Percentiles rank a stretch among this genome's conserved stretches.
phyloP scores from a whole-genome alignment of 805 yeast species.

The Sugiyamaella smithiae region DNA sequence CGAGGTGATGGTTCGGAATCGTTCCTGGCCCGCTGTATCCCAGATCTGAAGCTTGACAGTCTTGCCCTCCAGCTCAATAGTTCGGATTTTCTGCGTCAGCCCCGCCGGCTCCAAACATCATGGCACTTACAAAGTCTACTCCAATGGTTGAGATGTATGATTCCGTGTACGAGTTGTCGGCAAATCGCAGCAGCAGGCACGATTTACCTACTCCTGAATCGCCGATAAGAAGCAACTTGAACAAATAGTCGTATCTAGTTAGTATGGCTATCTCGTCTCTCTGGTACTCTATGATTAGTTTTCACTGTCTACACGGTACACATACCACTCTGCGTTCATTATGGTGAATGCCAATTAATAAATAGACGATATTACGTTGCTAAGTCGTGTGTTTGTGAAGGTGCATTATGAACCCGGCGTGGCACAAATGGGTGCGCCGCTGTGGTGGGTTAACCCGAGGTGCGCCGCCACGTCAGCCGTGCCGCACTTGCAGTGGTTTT shows the following conservation, averaged over 20 bases:
- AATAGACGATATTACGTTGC: not conserved
- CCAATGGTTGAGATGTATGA: slow-evolving; percentile 98
- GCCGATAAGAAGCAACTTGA: slow-evolving; percentile 91
- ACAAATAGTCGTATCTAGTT: slow-evolving; percentile 92
- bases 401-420: slow-evolving; percentile 1
- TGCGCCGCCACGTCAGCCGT: not conserved
- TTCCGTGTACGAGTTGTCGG: slow-evolving; percentile 95
- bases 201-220: slow-evolving; percentile 99
- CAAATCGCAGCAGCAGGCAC: slow-evolving; percentile 89
- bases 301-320: not conserved
- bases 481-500: too few relatives aligned
- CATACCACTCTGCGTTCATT: slow-evolving; percentile 18
- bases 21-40: slow-evolving; percentile 99
- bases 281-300: slow-evolving; percentile 5
- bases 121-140: slow-evolving; percentile 65
- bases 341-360: slow-evolving; percentile 2
- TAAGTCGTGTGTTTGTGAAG: not conserved
- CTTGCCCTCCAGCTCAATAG: slow-evolving; percentile 86
- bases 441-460: slow-evolving; percentile 1
- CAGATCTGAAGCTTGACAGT: slow-evolving; percentile 96
- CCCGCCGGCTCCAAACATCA: not conserved
- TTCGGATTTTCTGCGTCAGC: slow-evolving; percentile 43
- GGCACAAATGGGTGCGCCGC: slow-evolving; percentile 1
- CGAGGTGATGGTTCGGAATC: slow-evolving; percentile 96
- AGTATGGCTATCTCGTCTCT: not conserved